Evolutionary conservation across 257 asterid genomes (phyloP), one percentile per base, ranked within the genome.

Genomic region (Euphrasia confusa): DNA sequence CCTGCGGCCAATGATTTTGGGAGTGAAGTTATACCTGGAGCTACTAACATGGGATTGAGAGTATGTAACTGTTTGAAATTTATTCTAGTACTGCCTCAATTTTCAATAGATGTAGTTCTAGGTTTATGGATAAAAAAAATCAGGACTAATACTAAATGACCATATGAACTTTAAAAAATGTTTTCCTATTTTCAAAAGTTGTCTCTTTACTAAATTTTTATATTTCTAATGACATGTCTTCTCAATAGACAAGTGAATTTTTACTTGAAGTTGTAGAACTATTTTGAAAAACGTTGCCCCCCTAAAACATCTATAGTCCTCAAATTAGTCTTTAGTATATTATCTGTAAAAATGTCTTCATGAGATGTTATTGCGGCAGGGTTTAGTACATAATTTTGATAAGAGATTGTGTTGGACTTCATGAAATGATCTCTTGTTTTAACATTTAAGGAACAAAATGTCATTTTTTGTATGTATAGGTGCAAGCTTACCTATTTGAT

Each of bases 11-110:
- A 90, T 79, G 97, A 90, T 77, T 90, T 90, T 68, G 98, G 98
- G 58, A 90, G 98, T 79, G 98, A 90, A 82, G 95, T 90, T 65
- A 90, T 90, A 67, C 96, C 98, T 58, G 98, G 98, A 70, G 98
- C 98, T 68, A 90, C 98, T 48, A 63, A 90, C 54, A 66, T 77
- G 71, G 96, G 98, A 64, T 56, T 87, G 79, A 79, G 98, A 80
- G 98, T 87, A 85, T 39, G 86, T 37, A 39, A 44, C 32, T 55
- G 14, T 66, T 56, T 63, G 30, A 52, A 65, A 58, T 26, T 71
- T 61, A 30, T 21, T 58, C 54, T 28, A 13, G 60, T 53, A 30
- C 14, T 52, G 2, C 42, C 42, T 37, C 49, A 42, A 24, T 68
- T 63, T 37, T 11, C 42, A 37, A 37, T 37, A 30, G 33, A 30